Conservation (phyloP, 805 yeast species). For the Schwanniomyces pseudopolymorphus region DNA sequence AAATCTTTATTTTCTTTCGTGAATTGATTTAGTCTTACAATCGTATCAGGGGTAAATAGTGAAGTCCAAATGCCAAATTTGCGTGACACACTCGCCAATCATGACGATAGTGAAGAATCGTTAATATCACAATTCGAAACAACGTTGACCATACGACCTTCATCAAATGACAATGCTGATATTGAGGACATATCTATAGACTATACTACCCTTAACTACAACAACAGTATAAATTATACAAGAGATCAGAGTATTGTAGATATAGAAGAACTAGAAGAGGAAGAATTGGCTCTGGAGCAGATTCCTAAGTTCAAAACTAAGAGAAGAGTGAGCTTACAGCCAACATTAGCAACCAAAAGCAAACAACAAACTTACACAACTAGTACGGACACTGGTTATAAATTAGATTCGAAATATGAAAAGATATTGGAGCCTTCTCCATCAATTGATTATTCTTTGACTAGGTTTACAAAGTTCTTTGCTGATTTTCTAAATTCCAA, state of each 20-base stretch:
- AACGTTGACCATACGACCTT: conserved; percentile 40
- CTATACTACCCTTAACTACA: conserved; percentile 32
- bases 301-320: conserved; percentile 37
- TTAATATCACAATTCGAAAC: conserved; percentile 45
- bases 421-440: conserved; percentile 34
- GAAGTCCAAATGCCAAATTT: conserved; percentile 6
- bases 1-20: background rate
- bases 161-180: conserved; percentile 33
- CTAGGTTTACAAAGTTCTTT: conserved; percentile 42
- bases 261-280: conserved; percentile 34
- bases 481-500: conserved; percentile 41
- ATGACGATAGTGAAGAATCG: conserved; percentile 36
- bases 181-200: conserved; percentile 40
- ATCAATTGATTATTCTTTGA: conserved; percentile 32
- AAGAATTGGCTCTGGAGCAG: conserved; percentile 33
- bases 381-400: conserved; percentile 1
- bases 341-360: conserved; percentile 18
- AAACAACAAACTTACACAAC: background rate
- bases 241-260: conserved; percentile 33
- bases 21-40: background rate
- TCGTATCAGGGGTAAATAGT: background rate
- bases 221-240: conserved; percentile 25
- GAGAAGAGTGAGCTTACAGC: conserved; percentile 28
- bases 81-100: conserved; percentile 11
- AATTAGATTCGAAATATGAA: conserved; percentile 22